These are phyloP conservation scores for Chlorella sp. DNA, from an alignment of 139 green algal genomes.

Conservation along the genomic window DNA sequence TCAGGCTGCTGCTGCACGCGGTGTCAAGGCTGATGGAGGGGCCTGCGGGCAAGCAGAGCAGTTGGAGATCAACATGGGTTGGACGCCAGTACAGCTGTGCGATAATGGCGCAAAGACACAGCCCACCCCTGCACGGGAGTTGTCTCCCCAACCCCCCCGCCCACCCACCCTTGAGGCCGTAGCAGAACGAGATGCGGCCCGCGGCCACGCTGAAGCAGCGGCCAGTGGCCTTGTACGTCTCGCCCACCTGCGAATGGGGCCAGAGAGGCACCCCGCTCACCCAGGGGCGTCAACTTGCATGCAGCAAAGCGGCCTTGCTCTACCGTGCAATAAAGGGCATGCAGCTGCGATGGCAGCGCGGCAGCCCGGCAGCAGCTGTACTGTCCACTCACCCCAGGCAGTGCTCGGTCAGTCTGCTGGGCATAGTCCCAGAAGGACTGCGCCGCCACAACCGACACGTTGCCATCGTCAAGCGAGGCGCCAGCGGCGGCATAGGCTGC, in stretches of 20 bases:
- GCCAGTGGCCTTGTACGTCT: slow-evolving; percentile 51
- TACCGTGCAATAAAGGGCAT: too few species aligned
- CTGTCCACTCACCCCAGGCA: not conserved
- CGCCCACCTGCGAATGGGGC: not conserved
- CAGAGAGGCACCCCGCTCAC: not conserved
- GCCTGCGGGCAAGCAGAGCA: slow-evolving; percentile 38
- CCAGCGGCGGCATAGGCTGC: not conserved
- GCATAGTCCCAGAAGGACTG: slow-evolving; percentile 57
- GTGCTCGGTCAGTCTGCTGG: slow-evolving; percentile 17
- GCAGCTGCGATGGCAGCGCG: too few species aligned
- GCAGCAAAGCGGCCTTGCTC: too few species aligned
- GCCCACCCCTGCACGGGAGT: too few species aligned
- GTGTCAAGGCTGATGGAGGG: slow-evolving; percentile 62
- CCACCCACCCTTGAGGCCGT: slow-evolving; percentile 64
- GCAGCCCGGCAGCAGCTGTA: not conserved
- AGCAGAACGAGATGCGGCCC: slow-evolving; percentile 82
- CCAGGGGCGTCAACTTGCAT: too few species aligned
- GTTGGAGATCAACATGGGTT: too few species aligned
- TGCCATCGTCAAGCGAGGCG: too few species aligned
- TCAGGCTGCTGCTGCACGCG: slow-evolving; percentile 77
- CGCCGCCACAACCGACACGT: not conserved
- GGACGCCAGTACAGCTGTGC: too few species aligned
- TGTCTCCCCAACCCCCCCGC: not conserved
- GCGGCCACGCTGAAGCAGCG: slow-evolving; percentile 75
- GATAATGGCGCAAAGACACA: too few species aligned